Conservation (phyloP, 192 early-diverging fungal species). For the Coemansia aciculifera region DNA sequence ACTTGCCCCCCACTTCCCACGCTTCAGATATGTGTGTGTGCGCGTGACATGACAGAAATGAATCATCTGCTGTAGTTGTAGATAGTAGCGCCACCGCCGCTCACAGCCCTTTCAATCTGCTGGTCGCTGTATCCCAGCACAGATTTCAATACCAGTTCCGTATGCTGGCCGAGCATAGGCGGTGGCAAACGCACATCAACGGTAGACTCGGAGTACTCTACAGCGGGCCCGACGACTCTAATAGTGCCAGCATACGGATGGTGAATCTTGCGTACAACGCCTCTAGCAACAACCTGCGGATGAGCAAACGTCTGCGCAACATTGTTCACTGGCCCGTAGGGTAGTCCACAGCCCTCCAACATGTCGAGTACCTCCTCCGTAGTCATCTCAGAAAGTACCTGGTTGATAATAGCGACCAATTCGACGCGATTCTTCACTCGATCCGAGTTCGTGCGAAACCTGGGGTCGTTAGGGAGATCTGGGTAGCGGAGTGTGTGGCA, state of each 20-base stretch:
- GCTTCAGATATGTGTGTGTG: background rate
- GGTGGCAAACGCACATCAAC: conserved; percentile 72
- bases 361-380: conserved; percentile 65
- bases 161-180: conserved; percentile 87
- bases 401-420: conserved; percentile 63
- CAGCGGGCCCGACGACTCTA: conserved; percentile 70
- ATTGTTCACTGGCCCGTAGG: conserved; percentile 83
- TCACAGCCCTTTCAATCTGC: conserved; percentile 55
- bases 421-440: conserved; percentile 72
- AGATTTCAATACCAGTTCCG: conserved; percentile 67
- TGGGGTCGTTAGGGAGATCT: conserved; percentile 52
- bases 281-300: conserved; percentile 66
- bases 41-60: background rate
- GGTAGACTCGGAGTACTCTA: conserved; percentile 71
- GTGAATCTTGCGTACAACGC: conserved; percentile 77
- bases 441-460: conserved; percentile 68
- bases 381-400: conserved; percentile 48
- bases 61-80: conserved; percentile 21
- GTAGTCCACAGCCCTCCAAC: conserved; percentile 70
- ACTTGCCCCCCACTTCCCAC: background rate
- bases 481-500: conserved; percentile 57
- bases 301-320: conserved; percentile 75
- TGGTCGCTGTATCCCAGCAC: conserved; percentile 65
- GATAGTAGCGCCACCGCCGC: conserved; percentile 18
- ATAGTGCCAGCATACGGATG: conserved; percentile 81